Base-by-base conservation (phyloP, 164 flowering plant genomes). In the Magnolia sinica region DNA sequence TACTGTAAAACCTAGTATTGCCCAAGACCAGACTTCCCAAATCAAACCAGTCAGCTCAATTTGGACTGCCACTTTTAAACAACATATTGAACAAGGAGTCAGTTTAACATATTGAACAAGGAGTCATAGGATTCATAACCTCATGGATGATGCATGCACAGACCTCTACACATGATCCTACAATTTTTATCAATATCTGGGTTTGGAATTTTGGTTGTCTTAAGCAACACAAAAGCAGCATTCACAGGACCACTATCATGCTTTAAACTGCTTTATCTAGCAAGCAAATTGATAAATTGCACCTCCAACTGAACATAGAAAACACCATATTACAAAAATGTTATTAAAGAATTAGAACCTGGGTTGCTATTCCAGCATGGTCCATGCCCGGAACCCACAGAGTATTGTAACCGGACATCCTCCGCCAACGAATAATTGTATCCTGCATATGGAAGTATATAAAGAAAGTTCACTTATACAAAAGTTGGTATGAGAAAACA, bases 371-470 rank as follows among this genome's bases (percentile, higher is more conserved):
- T 72, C 98, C 98, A 76, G 99, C 99, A 87, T 96, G 99, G 71
- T 96, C 99, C 89, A 90, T 85, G 49, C 99, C 99, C 71, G 99
- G 99, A 45, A 96, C 93, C 99, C 99, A 96, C 80, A 94, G 81
- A 24, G 94, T 76, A 88, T 94, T 94, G 81, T 85, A 90, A 31
- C 98, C 98, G 63, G 94, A 91, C 99, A 96, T 94, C 80, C 99
- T 88, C 74, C 87, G 87, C 95, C 94, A 96, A 4, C 99, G 92
- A 73, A 92, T 91, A 74, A 96, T 91, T 50, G 94, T 91, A 84
- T 96, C 99, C 99, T 96, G 84, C 71, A 80, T 59, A 29, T 8
- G 37, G 64, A 5, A 68, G n/a, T 71, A 55, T 24, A 5, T 37
- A 67, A 50, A 75, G n/a, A 1, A 55, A 55, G 11, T 22, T 8